Evolutionary conservation across 331 rosid genomes (phyloP).

Genomic region (Quercus phellos): DNA sequence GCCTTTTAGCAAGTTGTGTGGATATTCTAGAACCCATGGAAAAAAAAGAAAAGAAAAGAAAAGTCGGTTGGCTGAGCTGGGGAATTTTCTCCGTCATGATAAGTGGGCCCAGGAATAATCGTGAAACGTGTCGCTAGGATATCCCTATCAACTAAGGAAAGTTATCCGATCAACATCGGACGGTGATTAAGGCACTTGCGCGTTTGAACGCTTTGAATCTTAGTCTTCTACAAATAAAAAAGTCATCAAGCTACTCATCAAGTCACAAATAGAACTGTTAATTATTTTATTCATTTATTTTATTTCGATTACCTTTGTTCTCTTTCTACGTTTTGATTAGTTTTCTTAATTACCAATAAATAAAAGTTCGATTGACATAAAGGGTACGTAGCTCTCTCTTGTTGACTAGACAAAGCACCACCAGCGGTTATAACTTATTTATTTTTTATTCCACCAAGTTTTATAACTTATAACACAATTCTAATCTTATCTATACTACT

Average conservation of each 20-base stretch:
- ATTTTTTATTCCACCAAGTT: too few species aligned
- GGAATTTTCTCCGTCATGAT: conserved; percentile 33
- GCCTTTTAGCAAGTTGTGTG: conserved; percentile 7
- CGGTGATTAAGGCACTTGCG: conserved; percentile 5
- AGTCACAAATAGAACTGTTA: too few species aligned
- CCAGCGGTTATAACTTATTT: too few species aligned
- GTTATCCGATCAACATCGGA: background rate
- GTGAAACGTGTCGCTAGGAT: conserved; percentile 27
- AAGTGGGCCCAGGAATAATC: conserved; percentile 21
- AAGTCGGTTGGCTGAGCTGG: background rate
- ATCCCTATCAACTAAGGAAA: background rate
- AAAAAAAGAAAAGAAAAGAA: background rate
- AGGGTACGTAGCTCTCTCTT: conserved; percentile 5
- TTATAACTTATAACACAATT: too few species aligned
- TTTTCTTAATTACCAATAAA: too few species aligned
- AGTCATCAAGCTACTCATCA: conserved; percentile 2
- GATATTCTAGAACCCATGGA: conserved; percentile 3
- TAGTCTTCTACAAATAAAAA: background rate
- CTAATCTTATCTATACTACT: too few species aligned
- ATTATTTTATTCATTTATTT: too few species aligned
- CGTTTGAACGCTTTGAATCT: background rate
- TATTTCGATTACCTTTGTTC: too few species aligned
- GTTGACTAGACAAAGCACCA: conserved; percentile 16
- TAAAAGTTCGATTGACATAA: background rate
- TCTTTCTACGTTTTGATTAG: too few species aligned